phyloP scores from a whole-genome alignment of 1,139 yeast species.

The Scheffersomyces segobiensis region DNA sequence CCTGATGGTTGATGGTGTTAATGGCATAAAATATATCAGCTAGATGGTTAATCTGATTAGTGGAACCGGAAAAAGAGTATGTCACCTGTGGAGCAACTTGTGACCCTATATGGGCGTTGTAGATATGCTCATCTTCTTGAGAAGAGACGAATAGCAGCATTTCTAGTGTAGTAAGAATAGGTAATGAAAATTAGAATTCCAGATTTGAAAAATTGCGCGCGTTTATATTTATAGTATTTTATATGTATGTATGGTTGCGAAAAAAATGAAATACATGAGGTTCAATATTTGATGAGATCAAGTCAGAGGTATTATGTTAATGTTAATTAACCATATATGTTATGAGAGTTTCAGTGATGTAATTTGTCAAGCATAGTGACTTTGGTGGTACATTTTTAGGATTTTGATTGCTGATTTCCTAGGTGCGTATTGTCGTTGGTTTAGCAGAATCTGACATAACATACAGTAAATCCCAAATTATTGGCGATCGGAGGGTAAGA shows the following conservation, averaged over 20 bases:
- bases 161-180: background rate
- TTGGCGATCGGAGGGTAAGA: too few relatives aligned
- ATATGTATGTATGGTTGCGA: background rate
- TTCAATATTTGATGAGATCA: too few relatives aligned
- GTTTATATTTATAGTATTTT: background rate
- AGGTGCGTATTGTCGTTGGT: too few relatives aligned
- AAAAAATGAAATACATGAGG: too few relatives aligned
- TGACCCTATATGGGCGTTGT: background rate
- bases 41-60: conserved; percentile 39
- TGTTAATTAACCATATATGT: too few relatives aligned
- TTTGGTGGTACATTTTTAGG: too few relatives aligned
- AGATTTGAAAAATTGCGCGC: background rate
- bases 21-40: conserved; percentile 39
- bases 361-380: too few relatives aligned
- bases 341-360: too few relatives aligned
- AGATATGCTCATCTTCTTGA: background rate
- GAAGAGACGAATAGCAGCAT: background rate
- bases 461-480: too few relatives aligned
- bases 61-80: conserved; percentile 34
- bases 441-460: too few relatives aligned
- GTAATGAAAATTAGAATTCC: background rate
- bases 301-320: too few relatives aligned
- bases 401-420: too few relatives aligned
- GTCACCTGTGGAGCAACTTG: background rate
- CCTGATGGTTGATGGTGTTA: conserved; percentile 34